Percentiles rank a stretch among this genome's conserved stretches.
phyloP scores from a whole-genome alignment of 1,139 yeast species.

The Candida pseudocylindracea region DNA sequence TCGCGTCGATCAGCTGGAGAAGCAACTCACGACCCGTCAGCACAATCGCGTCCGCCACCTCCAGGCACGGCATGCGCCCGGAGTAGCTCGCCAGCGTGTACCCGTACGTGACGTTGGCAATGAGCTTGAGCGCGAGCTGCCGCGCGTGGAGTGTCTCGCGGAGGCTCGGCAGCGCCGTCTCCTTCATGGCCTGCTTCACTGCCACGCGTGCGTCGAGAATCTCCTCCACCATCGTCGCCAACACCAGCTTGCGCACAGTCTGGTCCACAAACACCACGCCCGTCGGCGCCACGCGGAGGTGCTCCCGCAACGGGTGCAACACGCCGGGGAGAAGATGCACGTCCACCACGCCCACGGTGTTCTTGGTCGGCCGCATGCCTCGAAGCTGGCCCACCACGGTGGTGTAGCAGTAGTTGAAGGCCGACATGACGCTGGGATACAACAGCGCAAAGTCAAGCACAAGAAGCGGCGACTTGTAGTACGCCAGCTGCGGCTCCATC shows the following conservation, averaged over 20 bases:
- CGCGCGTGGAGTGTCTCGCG: slow-evolving; percentile 45
- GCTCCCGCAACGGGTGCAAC: slow-evolving; percentile 24
- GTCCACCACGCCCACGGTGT: slow-evolving; percentile 17
- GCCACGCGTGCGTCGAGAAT: slow-evolving; percentile 59
- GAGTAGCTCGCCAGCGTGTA: slow-evolving; percentile 87
- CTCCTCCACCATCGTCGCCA: slow-evolving; percentile 73
- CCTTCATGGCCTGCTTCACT: slow-evolving; percentile 55
- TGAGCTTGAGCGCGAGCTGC: slow-evolving; percentile 69
- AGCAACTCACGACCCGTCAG: slow-evolving; percentile 76
- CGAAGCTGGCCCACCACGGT: slow-evolving; percentile 58
- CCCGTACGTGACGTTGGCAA: slow-evolving; percentile 93
- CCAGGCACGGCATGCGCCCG: slow-evolving; percentile 95
- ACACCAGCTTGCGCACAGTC: slow-evolving; percentile 40
- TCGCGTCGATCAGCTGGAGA: slow-evolving; percentile 42
- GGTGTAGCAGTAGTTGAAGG: slow-evolving; percentile 80
- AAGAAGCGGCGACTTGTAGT: slow-evolving; percentile 71
- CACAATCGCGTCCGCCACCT: slow-evolving; percentile 86
- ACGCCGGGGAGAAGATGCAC: slow-evolving; percentile 33
- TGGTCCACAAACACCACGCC: slow-evolving; percentile 61
- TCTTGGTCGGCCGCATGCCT: slow-evolving; percentile 22
- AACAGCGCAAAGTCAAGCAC: slow-evolving; percentile 87
- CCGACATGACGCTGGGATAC: slow-evolving; percentile 83
- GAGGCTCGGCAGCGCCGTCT: slow-evolving; percentile 11
- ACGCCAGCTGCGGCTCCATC: slow-evolving; percentile 76
- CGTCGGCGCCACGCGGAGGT: slow-evolving; percentile 60